These are phyloP conservation scores for Panellus pusillus DNA, from an alignment of 768 basidiomycete species.

Conservation along the genomic window DNA sequence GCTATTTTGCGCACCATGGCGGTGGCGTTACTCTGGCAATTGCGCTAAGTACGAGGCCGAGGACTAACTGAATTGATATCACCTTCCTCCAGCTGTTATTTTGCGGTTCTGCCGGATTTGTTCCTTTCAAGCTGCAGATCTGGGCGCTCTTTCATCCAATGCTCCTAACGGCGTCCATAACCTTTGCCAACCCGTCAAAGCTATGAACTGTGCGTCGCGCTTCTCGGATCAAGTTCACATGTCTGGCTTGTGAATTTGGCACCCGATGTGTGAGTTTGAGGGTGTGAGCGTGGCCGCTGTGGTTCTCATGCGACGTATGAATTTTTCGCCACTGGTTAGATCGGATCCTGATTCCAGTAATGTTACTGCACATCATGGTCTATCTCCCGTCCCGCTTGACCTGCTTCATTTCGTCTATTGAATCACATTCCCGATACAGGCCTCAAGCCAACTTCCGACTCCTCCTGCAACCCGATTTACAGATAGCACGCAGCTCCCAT, in stretches of 20 bases:
- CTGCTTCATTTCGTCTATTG: conserved; percentile 11
- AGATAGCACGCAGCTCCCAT: conserved; percentile 20
- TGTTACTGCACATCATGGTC: conserved; percentile 11
- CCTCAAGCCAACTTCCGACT: conserved; percentile 9
- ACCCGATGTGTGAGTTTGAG: conserved; percentile 10
- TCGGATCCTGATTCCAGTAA: conserved; percentile 17
- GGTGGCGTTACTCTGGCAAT: background rate
- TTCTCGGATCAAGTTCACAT: conserved; percentile 22
- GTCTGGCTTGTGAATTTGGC: conserved; percentile 11
- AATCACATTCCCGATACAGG: conserved; percentile 6
- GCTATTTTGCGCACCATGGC: no score
- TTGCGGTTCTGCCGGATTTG: background rate
- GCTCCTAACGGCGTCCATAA: conserved; percentile 15
- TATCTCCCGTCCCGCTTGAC: conserved; percentile 2
- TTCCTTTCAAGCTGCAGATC: background rate
- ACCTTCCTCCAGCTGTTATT: background rate
- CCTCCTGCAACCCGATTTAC: conserved; percentile 15
- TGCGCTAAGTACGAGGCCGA: background rate
- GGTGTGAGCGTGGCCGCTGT: conserved; percentile 10
- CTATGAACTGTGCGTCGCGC: conserved; percentile 18
- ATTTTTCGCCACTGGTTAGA: conserved; percentile 18
- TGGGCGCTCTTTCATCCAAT: conserved; percentile 13
- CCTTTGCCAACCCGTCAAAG: conserved; percentile 16
- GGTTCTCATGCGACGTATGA: conserved; percentile 17
- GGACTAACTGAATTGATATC: background rate